These are phyloP conservation scores for Plasmodium vivax DNA, from an alignment of 169 alveolate species.

Conservation along the genomic window DNA sequence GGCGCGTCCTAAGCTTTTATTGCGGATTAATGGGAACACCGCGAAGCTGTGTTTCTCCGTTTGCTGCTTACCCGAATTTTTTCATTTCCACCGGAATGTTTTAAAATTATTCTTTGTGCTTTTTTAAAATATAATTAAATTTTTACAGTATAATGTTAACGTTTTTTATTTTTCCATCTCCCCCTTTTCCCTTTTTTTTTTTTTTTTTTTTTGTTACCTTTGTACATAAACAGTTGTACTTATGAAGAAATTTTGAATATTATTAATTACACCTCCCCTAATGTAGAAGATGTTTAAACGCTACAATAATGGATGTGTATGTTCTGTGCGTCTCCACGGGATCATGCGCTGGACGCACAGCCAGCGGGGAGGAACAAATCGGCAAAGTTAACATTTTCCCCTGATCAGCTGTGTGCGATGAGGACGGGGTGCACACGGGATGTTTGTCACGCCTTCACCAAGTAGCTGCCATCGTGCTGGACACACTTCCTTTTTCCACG, in stretches of 20 bases:
- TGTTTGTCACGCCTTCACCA: not conserved
- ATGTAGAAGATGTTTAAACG: not conserved
- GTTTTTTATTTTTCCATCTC: not conserved
- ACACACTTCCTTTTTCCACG: not conserved
- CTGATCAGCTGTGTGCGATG: not conserved
- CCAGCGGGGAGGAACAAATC: not conserved
- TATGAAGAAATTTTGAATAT: not conserved
- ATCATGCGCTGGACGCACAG: not conserved
- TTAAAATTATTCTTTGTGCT: not conserved
- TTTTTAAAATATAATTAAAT: not conserved
- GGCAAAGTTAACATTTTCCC: not conserved
- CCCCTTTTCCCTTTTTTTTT: not conserved
- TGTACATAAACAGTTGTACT: not conserved
- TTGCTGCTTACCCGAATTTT: not conserved
- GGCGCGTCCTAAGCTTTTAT: not conserved
- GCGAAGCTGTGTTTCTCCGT: not conserved
- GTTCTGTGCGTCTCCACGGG: not conserved
- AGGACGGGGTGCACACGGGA: not conserved
- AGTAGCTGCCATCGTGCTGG: not conserved
- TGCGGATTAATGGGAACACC: not conserved
- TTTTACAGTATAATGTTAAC: not conserved
- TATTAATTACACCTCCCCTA: not conserved
- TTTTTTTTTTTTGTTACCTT: not conserved
- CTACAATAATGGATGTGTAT: not conserved
- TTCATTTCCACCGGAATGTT: not conserved